A percentile compares a stretch with the other conserved stretches of the same genome.
These are phyloP conservation scores for Pisolithus thermaeus DNA, from an alignment of 1,284 basidiomycete species.

Conservation along the genomic window DNA sequence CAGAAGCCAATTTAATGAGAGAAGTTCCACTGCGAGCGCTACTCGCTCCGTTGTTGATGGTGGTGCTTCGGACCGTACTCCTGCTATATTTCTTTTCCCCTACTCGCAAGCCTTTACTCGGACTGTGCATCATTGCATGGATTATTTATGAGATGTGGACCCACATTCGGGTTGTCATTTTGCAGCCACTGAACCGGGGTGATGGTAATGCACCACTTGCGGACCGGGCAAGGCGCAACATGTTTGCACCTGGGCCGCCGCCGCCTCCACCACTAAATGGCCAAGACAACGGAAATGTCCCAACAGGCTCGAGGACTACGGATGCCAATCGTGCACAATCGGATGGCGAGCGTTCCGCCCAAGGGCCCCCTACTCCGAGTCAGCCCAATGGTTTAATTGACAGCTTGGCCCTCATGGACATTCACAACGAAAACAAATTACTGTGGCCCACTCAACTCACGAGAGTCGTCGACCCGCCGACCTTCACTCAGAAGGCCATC, in stretches of 20 bases:
- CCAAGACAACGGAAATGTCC: constrained; percentile 13
- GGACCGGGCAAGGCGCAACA: constrained; percentile 15
- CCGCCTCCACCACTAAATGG: constrained; percentile 16
- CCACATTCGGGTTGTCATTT: constrained; percentile 53
- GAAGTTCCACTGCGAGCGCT: constrained; percentile 44
- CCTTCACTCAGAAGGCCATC: constrained; percentile 41
- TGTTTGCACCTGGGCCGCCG: constrained; percentile 9
- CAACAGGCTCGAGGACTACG: constrained; percentile 6
- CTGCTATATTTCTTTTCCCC: constrained; percentile 78
- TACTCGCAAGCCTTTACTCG: constrained; percentile 66
- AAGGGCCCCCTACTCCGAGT: constrained; percentile 21
- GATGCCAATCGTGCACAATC: constrained; percentile 10
- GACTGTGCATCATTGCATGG: constrained; percentile 61
- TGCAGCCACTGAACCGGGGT: constrained; percentile 33
- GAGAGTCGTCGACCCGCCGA: constrained; percentile 33
- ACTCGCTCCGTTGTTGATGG: constrained; percentile 59
- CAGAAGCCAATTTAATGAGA: constrained; percentile 25
- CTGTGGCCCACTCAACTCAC: constrained; percentile 35
- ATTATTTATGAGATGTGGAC: constrained; percentile 74
- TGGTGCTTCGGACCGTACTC: constrained; percentile 61
- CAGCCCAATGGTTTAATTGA: constrained; percentile 40
- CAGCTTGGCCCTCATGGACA: constrained; percentile 50
- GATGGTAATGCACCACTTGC: constrained; percentile 15
- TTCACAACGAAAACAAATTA: constrained; percentile 49
- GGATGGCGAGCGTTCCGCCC: constrained; percentile 18